These are phyloP conservation scores for Sporothrix pallida DNA, from an alignment of 2,329 filamentous ascomycete genomes.

Conservation along the genomic window DNA sequence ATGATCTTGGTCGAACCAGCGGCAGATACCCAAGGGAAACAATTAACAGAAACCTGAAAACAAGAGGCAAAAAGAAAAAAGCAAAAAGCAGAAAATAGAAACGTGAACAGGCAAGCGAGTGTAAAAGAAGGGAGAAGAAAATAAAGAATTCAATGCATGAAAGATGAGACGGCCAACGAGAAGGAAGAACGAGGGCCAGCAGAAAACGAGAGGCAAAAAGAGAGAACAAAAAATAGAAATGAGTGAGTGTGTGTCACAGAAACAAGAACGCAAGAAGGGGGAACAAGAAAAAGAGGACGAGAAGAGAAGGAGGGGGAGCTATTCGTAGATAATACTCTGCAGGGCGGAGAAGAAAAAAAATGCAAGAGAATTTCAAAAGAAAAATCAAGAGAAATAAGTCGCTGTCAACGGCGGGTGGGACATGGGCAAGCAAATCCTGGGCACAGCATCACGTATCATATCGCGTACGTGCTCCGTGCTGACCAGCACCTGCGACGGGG, in stretches of 20 bases:
- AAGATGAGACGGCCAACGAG: neutral
- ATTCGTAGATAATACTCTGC: conserved; percentile 16
- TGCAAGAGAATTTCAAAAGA: neutral
- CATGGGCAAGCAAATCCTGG: conserved; percentile 38
- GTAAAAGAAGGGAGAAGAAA: conserved; percentile 6
- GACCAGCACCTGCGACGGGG: conserved; percentile 42
- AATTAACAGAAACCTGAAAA: neutral
- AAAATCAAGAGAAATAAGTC: neutral
- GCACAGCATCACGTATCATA: conserved; percentile 45
- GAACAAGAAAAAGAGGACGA: neutral
- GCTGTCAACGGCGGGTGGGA: neutral
- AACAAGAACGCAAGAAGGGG: conserved; percentile 5
- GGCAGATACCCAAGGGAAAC: conserved; percentile 25
- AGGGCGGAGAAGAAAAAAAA: neutral
- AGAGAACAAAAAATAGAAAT: neutral
- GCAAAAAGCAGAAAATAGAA: neutral
- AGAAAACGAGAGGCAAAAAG: neutral
- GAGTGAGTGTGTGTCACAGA: neutral
- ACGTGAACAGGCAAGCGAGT: neutral
- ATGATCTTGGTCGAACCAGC: conserved; percentile 31
- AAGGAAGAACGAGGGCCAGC: neutral
- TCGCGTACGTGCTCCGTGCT: conserved; percentile 35
- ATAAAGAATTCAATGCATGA: neutral
- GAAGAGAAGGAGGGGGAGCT: conserved; percentile 4
- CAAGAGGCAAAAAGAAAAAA: neutral